Base-by-base conservation (phyloP, 208 protist species). In the Leishmania guyanensis region DNA sequence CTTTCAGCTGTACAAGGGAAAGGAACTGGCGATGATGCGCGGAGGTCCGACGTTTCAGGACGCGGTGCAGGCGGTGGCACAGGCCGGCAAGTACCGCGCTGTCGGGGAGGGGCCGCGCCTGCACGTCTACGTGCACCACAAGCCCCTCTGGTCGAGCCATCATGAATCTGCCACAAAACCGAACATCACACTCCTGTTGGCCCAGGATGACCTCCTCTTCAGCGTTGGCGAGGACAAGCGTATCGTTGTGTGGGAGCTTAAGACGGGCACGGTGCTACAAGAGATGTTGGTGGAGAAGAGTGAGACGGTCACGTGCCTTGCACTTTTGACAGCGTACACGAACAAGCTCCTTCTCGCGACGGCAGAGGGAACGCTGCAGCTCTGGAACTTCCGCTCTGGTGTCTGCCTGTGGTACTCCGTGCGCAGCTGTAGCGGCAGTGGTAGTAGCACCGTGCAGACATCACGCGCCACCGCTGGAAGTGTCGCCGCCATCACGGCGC, bases 311-410 rank as follows among this genome's bases (percentile, higher is more conserved):
- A 91, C 86, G 53, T 75, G 74, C 29, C 51, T 95, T 26, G 78
- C 84, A 26, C 72, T 95, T 54, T 91, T 89, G 33, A 72, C 87
- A 20, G 91, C 91, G 33, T 98, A 98, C 88, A 88, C 81, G 5
- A 98, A 97, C 84, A 98, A 97, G 84, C 83, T 98, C 51, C 84
- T 98, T 12, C 79, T 96, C 64, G 83, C 83, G n/a, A 98, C 93
- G 1, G 85, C 85, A 71, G 86, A 96, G 73, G 96, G 96, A 26
- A 78, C 85, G 17, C 81, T 98, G 72, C 91, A 97, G 58, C 80
- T 98, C 60, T 97, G 91, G 88, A 98, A 98, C 86, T 98, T 95
- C 87, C 88, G 88, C 79, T 94, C 83, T 17, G 94, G 92, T n/a
- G 71, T 76, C 73, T 91, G 90, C 66, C 66, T 98, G 69, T 96